Evolutionary conservation across 495 filamentous ascomycete species (phyloP).

Genomic region (Hypoxylon crocopeplum): DNA sequence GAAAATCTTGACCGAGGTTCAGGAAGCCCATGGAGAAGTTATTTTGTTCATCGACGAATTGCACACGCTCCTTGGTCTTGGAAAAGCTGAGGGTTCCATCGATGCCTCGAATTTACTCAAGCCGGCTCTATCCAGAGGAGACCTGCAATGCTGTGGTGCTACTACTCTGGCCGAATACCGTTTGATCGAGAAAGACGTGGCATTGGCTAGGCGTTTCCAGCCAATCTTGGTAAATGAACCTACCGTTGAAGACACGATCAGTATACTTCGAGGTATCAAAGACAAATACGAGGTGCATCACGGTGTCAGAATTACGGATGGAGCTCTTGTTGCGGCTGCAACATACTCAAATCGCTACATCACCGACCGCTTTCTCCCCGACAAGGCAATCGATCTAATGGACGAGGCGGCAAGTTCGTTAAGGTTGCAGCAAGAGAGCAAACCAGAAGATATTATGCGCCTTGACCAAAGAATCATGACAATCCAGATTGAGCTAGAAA

Average conservation of each 20-base stretch:
- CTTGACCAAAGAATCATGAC: constrained; percentile 96
- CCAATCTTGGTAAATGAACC: constrained; percentile 91
- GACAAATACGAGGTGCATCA: constrained; percentile 98
- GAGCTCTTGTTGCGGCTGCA: constrained; percentile 88
- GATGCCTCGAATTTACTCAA: constrained; percentile 96
- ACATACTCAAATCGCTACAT: constrained; percentile 95
- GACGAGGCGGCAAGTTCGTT: constrained; percentile 94
- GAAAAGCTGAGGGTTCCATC: constrained; percentile 94
- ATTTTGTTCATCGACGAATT: constrained; percentile 97
- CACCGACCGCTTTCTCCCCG: constrained; percentile 91
- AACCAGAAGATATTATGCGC: constrained; percentile 88
- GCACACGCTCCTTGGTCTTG: constrained; percentile 88
- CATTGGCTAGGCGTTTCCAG: constrained; percentile 90
- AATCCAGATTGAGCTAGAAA: constrained; percentile 96
- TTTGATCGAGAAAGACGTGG: constrained; percentile 93
- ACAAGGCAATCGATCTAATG: constrained; percentile 96
- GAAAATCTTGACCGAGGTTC: constrained; percentile 86
- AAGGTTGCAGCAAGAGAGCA: constrained; percentile 93
- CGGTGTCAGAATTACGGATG: constrained; percentile 91
- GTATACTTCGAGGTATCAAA: constrained; percentile 95
- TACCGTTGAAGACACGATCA: constrained; percentile 89
- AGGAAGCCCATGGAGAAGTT: constrained; percentile 84
- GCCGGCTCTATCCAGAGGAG: constrained; percentile 88
- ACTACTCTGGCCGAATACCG: constrained; percentile 94
- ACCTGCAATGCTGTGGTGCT: constrained; percentile 93